These are phyloP conservation scores for Aaosphaeria arxii DNA, from an alignment of 2,329 filamentous ascomycete genomes.

Conservation along the genomic window DNA sequence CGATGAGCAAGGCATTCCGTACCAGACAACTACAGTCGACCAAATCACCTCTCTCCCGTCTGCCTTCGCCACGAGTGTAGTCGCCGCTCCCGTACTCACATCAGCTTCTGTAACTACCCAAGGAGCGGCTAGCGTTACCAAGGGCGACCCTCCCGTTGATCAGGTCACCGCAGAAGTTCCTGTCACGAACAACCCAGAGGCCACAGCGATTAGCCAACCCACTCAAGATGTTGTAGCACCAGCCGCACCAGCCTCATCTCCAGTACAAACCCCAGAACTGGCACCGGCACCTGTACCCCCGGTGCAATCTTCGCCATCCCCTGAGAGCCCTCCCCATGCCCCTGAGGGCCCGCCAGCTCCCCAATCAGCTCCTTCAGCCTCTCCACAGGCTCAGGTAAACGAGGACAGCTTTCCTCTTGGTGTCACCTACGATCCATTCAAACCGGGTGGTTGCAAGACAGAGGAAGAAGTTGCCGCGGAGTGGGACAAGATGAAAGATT, in stretches of 20 bases:
- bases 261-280: not conserved
- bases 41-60: constrained; percentile 7
- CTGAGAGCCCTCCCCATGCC: not conserved
- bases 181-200: no score
- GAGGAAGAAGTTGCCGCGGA: constrained; percentile 62
- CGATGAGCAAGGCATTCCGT: constrained; percentile 26
- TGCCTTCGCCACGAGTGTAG: constrained; percentile 4
- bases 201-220: not conserved
- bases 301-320: not conserved
- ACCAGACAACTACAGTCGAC: constrained; percentile 19
- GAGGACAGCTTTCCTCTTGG: constrained; percentile 21
- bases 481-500: constrained; percentile 57
- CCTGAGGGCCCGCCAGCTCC: not conserved
- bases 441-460: constrained; percentile 58
- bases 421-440: constrained; percentile 33
- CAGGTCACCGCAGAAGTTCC: not conserved
- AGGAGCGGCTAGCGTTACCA: not conserved
- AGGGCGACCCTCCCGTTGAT: not conserved
- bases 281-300: not conserved
- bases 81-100: not conserved
- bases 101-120: constrained; percentile 1
- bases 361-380: not conserved
- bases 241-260: not conserved
- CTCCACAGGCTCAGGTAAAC: constrained; percentile 3
- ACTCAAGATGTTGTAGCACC: not conserved